Base-by-base conservation (phyloP, 2,329 filamentous ascomycete genomes). In the Fusarium sp. region DNA sequence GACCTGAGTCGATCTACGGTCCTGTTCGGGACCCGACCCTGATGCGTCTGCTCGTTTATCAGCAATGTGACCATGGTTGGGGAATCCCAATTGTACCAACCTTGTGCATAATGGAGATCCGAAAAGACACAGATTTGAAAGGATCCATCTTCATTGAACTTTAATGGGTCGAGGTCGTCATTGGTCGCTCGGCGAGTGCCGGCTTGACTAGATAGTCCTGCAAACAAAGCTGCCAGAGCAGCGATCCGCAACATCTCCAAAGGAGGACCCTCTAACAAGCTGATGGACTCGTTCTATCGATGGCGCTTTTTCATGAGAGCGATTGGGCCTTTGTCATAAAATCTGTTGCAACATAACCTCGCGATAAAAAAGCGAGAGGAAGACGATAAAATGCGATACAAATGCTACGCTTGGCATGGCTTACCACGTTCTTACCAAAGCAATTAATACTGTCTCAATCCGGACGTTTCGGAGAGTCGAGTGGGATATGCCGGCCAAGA, bases 1-100 rank as follows among this genome's bases (percentile, higher is more conserved):
- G 0, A 92, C 88, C 6, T 79, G 70, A 4, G 87, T 79, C 0
- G 88, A 88, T 54, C 87, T 87, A 62, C 83, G 74, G 76, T 93
- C 91, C 64, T 88, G 86, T 36, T 82, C 80, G 6, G 84, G 82
- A 0, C 78, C 78, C 39, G 66, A 66, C 3, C 57, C 41, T 37
- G 66, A 73, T 52, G 68, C 71, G 12, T 53, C 71, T 73, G 4
- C 31, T 16, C 34, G 34, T 36, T 9, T 9, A 23, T 48, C 10
- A 48, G 46, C 7, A 34, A 10, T 30, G 34, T 7, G 3, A 1
- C 18, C 18, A 2, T 7, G n/a, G 1, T 13, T 48, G 15, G 9
- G 6, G 18, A 28, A 36, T 31, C 34, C 11, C 13, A 3, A 6
- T 18, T 37, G 7, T 27, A 28, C 52, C 2, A 36, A 70, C 69